Base-by-base conservation (phyloP, 768 basidiomycete species). In the Lactarius hengduanensis region DNA sequence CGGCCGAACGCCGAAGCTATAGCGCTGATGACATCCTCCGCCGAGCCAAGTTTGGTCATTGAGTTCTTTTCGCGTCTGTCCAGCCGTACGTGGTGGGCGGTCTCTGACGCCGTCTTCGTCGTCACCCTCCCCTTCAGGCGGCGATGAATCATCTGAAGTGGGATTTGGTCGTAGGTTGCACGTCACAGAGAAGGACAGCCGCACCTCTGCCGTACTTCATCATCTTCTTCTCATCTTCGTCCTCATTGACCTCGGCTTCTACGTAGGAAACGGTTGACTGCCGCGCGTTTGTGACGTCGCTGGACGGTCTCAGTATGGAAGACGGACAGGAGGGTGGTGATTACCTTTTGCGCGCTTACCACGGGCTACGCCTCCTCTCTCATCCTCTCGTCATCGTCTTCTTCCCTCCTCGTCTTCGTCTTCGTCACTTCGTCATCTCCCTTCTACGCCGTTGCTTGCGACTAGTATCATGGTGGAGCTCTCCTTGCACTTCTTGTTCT, bases 231-330 rank as follows among this genome's bases (percentile, higher is more conserved):
- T 98, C 97, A 41, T 97, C 96, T 4, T 98, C 97, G 22, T 98
- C 97, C 36, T 97, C 95, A 71, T 94, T 94, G 22, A 96, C 96
- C 75, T 94, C 94, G 62, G 94, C 95, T 79, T 96, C 94, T 64
- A 96, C 84, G 85, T 98, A 98, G 81, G 88, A 95, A 99, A 70
- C 89, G 88, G 74, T 86, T 91, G 30, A 85, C 83, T 20, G 82
- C 80, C 62, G 79, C 78, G 59, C 85, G 84, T 76, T 84, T 89
- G 75, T 90, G 89, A 66, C 87, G 84, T 66, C 83, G 86, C 86
- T 88, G 55, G 66, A 53, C 53, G 60, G 69, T 63, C 26, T 63
- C 45, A 68, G 67, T 62, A 54, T 58, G 38, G 38, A 9, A 32
- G 34, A 64, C 34, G 13, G 16, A 50, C 18, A 26, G 34, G 40